These are phyloP conservation scores for Aciculoconidium aculeatum DNA, from an alignment of 805 yeast species.

Conservation along the genomic window DNA sequence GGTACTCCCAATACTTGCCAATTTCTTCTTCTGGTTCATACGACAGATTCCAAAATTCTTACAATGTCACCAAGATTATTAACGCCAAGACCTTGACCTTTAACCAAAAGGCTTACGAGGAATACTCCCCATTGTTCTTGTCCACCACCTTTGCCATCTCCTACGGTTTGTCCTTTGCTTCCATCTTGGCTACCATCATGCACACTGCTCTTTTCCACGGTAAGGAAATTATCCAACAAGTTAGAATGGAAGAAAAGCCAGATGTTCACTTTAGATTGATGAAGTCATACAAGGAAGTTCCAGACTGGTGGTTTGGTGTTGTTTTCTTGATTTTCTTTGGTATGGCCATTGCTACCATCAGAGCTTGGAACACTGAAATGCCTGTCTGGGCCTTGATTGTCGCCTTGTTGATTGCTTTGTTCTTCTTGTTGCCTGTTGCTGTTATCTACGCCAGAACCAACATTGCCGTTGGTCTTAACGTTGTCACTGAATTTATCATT, in stretches of 20 bases:
- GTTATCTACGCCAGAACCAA: constrained; percentile 31
- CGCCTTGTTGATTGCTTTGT: constrained; percentile 33
- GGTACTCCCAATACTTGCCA: constrained; percentile 59
- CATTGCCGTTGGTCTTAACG: constrained; percentile 36
- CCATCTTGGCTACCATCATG: constrained; percentile 54
- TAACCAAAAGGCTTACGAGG: constrained; percentile 41
- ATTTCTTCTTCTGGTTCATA: constrained; percentile 42
- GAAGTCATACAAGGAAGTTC: constrained; percentile 37
- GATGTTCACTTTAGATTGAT: constrained; percentile 52
- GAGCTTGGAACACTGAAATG: constrained; percentile 38
- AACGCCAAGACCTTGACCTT: constrained; percentile 34
- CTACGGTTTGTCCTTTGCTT: constrained; percentile 54
- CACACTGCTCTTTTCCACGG: constrained; percentile 58
- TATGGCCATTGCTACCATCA: constrained; percentile 31
- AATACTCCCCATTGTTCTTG: constrained; percentile 60
- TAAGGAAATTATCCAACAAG: constrained; percentile 37
- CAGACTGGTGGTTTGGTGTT: constrained; percentile 40
- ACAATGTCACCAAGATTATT: constrained; percentile 47
- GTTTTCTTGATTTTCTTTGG: constrained; percentile 25
- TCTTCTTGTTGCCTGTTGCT: constrained; percentile 37
- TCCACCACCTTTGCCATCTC: constrained; percentile 54
- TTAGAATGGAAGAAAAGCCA: constrained; percentile 22
- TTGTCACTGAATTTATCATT: constrained; percentile 36
- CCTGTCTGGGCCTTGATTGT: constrained; percentile 37
- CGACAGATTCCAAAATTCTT: constrained; percentile 46